Evolutionary conservation across 257 asterid species (phyloP), one percentile per base, ranked within the genome.

Genomic region (Solanum lycopersicoides): DNA sequence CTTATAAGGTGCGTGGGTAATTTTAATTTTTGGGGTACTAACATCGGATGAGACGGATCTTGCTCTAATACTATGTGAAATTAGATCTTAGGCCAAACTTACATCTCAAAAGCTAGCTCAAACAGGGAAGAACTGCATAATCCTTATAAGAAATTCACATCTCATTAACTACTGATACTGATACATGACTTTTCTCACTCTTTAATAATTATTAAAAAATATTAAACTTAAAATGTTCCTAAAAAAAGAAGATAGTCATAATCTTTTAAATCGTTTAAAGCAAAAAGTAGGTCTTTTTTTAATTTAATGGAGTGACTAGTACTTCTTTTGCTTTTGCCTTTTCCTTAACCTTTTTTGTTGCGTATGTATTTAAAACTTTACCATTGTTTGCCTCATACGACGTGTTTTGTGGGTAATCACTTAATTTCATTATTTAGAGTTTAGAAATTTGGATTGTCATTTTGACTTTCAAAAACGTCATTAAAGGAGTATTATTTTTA

Each of bases 201-300:
- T 35, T 35, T 35, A 4, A 35, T 0, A 5, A 1, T 1, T 4
- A 35, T 4, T 0, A 4, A 0, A 0, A 18, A 18, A 56, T 18
- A 56, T 56, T 56, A 20, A 56, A 56, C 7, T 56, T 56, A 56
- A 18, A 20, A 20, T 7, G 1, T 53, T 18, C 18, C 16, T 16
- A 18, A 18, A 18, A 12, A 45, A 53, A 53, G 7, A 53, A 0
- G n/a, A 53, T 41, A 41, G 45, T 53, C 63, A 53, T 53, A 18
- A 23, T 53, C 63, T 53, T 53, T 53, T 18, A 18, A 53, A 53
- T 18, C 4, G n/a, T 6, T 53, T 53, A 53, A 53, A 53, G 3
- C n/a, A 10, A 53, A 53, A 53, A 53, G 63, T 53, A 1, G 63
- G 11, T 18, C n/a, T 53, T 18, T 53, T 37, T 53, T 53, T 53